Percentiles rank a stretch among this genome's conserved stretches.
Conservation (phyloP, 2,329 filamentous ascomycete species). For the Xylaria sp. region DNA sequence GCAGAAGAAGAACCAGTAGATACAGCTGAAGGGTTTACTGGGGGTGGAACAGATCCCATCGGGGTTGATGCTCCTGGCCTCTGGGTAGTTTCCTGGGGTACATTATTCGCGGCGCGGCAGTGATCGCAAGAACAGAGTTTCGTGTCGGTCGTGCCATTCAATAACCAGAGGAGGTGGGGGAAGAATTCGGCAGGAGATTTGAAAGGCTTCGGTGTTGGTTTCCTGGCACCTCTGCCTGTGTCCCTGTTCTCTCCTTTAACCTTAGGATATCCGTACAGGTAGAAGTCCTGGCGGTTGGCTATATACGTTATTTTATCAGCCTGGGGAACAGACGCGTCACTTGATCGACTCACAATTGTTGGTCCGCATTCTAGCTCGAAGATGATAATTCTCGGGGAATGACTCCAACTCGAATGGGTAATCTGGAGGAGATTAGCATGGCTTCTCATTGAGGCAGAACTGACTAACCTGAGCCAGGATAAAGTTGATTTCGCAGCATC, state of each 20-base stretch:
- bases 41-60: background rate
- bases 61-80: constrained; percentile 9
- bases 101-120: constrained; percentile 11
- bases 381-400: constrained; percentile 16
- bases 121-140: constrained; percentile 28
- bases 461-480: constrained; percentile 17
- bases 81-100: constrained; percentile 11
- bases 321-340: background rate
- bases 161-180: constrained; percentile 31
- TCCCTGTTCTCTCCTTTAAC: background rate
- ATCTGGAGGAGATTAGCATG: constrained; percentile 13
- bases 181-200: constrained; percentile 31
- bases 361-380: constrained; percentile 2
- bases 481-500: constrained; percentile 12
- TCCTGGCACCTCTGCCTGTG: constrained; percentile 2
- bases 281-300: constrained; percentile 10
- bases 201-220: constrained; percentile 18
- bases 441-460: background rate
- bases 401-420: background rate
- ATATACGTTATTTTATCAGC: background rate
- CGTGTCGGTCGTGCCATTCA: constrained; percentile 18
- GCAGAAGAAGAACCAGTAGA: background rate
- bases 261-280: constrained; percentile 31
- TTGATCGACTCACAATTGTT: constrained; percentile 5
- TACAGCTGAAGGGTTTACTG: background rate